These are phyloP conservation scores for Phyllosticta capitalensis DNA, from an alignment of 2,329 filamentous ascomycete genomes.

Conservation along the genomic window DNA sequence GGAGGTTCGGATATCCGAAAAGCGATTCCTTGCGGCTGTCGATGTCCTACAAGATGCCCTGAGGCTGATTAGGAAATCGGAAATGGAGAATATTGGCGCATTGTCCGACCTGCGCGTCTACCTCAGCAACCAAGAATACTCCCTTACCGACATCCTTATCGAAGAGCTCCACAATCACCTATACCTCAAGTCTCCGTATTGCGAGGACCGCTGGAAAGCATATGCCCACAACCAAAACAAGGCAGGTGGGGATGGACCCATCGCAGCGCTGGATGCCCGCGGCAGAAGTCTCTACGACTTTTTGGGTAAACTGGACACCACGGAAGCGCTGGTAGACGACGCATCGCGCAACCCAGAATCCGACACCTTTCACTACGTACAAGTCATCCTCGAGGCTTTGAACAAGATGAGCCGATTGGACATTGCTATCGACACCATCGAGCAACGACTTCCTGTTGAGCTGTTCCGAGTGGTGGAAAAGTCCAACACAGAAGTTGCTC, in stretches of 20 bases:
- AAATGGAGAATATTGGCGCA: constrained; percentile 84
- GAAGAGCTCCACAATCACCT: constrained; percentile 96
- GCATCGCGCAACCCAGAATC: constrained; percentile 87
- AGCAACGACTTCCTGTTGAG: constrained; percentile 87
- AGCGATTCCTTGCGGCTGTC: constrained; percentile 85
- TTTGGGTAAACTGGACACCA: constrained; percentile 47
- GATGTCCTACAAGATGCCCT: constrained; percentile 84
- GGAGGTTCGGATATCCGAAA: constrained; percentile 91
- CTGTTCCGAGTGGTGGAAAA: constrained; percentile 90
- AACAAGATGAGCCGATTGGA: constrained; percentile 85
- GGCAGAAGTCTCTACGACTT: constrained; percentile 49
- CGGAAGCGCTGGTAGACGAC: constrained; percentile 62
- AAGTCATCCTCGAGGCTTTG: constrained; percentile 75
- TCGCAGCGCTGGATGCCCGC: constrained; percentile 28
- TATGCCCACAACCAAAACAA: constrained; percentile 58
- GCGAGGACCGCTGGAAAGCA: constrained; percentile 87
- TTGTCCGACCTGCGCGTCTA: constrained; percentile 79
- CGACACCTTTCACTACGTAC: constrained; percentile 90
- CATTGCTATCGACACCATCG: constrained; percentile 77
- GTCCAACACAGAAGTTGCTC: constrained; percentile 87
- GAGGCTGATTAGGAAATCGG: constrained; percentile 72
- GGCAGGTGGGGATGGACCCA: constrained; percentile 23
- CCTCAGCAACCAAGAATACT: constrained; percentile 84
- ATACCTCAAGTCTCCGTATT: constrained; percentile 96
- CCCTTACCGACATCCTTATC: constrained; percentile 87